Percentiles rank a stretch among this genome's conserved stretches.
phyloP scores from a whole-genome alignment of 306 rosid species.

The Dalbergia cultrata region DNA sequence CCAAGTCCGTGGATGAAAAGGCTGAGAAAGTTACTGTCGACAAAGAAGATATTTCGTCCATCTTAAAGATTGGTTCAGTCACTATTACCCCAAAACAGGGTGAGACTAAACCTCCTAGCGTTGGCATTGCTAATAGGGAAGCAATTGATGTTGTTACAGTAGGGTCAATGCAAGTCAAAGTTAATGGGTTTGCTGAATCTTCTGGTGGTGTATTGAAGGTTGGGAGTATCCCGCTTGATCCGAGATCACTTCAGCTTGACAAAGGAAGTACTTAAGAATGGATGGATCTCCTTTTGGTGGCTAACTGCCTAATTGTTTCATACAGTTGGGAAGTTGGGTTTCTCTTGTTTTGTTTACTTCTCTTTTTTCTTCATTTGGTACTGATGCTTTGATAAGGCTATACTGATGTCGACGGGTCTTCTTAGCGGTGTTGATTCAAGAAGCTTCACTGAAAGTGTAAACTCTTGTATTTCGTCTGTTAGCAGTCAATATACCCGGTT shows the following conservation, averaged over 20 bases:
- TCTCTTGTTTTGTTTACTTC: background rate
- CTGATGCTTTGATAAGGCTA: constrained; percentile 40
- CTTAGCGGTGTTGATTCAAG: constrained; percentile 31
- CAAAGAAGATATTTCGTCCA: constrained; percentile 57
- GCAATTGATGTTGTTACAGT: constrained; percentile 66
- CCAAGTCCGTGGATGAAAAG: constrained; percentile 43
- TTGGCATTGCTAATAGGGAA: constrained; percentile 45
- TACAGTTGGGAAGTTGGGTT: constrained; percentile 40
- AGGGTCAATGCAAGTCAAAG: constrained; percentile 78
- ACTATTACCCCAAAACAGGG: constrained; percentile 61
- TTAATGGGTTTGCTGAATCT: constrained; percentile 65
- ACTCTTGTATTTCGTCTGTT: constrained; percentile 4
- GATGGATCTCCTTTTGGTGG: constrained; percentile 5
- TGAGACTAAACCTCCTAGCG: constrained; percentile 50
- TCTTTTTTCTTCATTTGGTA: constrained; percentile 35
- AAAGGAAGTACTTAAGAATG: constrained; percentile 57
- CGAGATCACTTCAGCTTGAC: constrained; percentile 58
- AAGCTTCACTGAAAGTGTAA: constrained; percentile 16
- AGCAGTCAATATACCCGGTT: constrained; percentile 6
- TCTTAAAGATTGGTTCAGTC: constrained; percentile 74
- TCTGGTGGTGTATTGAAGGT: constrained; percentile 68
- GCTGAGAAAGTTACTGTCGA: constrained; percentile 41
- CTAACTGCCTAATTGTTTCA: constrained; percentile 20
- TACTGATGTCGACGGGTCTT: constrained; percentile 23
- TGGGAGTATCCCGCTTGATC: constrained; percentile 84